phyloP scores from a whole-genome alignment of 2,329 filamentous ascomycete species.

The Fusarium robinianum region DNA sequence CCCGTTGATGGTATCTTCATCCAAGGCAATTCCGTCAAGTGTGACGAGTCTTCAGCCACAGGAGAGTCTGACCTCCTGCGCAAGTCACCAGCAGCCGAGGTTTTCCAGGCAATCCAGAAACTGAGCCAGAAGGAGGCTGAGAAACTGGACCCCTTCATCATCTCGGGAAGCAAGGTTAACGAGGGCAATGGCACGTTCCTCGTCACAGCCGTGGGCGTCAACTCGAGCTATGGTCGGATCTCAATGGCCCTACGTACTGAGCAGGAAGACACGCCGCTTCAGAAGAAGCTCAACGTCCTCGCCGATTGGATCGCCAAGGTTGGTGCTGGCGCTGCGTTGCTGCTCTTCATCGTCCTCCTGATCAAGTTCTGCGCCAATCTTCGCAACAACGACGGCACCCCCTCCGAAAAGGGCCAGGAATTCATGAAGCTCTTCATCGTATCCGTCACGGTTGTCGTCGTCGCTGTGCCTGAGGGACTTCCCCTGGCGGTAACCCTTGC shows the following conservation, averaged over 20 bases:
- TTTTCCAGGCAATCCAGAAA: conserved; percentile 57
- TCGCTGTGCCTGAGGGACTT: conserved; percentile 69
- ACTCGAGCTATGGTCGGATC: conserved; percentile 59
- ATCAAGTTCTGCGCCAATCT: conserved; percentile 75
- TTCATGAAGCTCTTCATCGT: conserved; percentile 69
- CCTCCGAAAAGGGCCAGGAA: conserved; percentile 60
- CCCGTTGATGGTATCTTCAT: conserved; percentile 74
- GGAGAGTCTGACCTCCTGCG: conserved; percentile 75
- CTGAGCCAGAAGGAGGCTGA: conserved; percentile 44
- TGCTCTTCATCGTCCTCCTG: conserved; percentile 77
- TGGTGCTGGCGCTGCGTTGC: conserved; percentile 67
- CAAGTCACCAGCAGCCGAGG: conserved; percentile 64
- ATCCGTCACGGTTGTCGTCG: conserved; percentile 68
- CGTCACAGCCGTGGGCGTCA: conserved; percentile 59
- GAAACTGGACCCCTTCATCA: conserved; percentile 68
- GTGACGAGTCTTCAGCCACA: conserved; percentile 74
- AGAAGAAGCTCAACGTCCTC: conserved; percentile 54
- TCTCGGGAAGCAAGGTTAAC: conserved; percentile 59
- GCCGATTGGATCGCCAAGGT: conserved; percentile 44
- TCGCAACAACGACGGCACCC: conserved; percentile 50
- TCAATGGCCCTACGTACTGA: conserved; percentile 60
- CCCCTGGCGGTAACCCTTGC: conserved; percentile 70
- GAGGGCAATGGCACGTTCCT: conserved; percentile 60
- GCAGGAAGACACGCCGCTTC: conserved; percentile 57
- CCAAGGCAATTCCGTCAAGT: conserved; percentile 57